Percentiles rank a stretch among this genome's conserved stretches.
phyloP scores from a whole-genome alignment of 2,329 filamentous ascomycete species.

The Fusarium temperatum region DNA sequence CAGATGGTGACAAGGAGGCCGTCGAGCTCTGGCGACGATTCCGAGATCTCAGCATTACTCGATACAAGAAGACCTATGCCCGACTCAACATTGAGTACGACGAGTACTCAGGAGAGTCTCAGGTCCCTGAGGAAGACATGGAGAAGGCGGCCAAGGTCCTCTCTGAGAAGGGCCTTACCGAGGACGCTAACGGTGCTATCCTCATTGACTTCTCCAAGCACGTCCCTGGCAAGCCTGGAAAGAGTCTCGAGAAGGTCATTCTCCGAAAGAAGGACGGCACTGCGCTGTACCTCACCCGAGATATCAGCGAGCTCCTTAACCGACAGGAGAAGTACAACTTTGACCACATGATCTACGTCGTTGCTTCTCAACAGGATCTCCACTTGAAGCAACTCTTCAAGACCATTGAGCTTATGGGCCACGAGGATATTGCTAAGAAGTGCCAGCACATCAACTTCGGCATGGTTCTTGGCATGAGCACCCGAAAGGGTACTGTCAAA shows the following conservation, averaged over 20 bases:
- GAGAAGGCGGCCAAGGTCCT: constrained; percentile 68
- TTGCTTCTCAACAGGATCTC: constrained; percentile 76
- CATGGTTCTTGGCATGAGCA: constrained; percentile 76
- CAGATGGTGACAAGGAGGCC: constrained; percentile 69
- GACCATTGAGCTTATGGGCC: constrained; percentile 76
- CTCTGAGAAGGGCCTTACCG: constrained; percentile 70
- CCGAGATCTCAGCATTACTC: constrained; percentile 71
- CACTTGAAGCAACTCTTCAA: constrained; percentile 81
- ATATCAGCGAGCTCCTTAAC: constrained; percentile 78
- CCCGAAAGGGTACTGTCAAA: constrained; percentile 77
- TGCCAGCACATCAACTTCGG: constrained; percentile 82
- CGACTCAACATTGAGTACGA: constrained; percentile 77
- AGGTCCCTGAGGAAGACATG: constrained; percentile 75
- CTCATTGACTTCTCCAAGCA: constrained; percentile 78
- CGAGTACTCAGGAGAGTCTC: constrained; percentile 76
- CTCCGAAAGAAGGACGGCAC: constrained; percentile 79
- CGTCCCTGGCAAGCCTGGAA: constrained; percentile 71
- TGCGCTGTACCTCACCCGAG: constrained; percentile 79
- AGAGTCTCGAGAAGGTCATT: constrained; percentile 75
- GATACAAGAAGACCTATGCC: constrained; percentile 74
- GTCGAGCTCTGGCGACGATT: constrained; percentile 72
- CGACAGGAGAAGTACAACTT: constrained; percentile 71
- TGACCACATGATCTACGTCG: constrained; percentile 84
- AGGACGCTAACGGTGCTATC: constrained; percentile 76
- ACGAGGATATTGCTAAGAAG: constrained; percentile 72